Evolutionary conservation across 2,329 filamentous ascomycete species (phyloP).

Genomic region (Lizonia empirigonia): DNA sequence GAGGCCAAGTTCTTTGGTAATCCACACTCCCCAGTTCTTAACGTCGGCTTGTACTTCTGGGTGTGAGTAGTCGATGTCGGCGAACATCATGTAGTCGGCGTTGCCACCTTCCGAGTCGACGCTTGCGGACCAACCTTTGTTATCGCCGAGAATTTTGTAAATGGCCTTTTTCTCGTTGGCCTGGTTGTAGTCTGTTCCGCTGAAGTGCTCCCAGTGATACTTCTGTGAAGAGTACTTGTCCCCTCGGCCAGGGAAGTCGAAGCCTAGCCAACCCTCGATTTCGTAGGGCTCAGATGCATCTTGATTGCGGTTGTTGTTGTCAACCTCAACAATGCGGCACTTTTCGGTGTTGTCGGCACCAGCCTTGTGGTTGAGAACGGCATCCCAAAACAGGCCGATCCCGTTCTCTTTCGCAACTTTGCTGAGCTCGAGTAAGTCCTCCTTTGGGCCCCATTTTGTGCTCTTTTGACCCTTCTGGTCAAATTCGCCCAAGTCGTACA

Average conservation of each 20-base stretch:
- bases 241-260: slow-evolving; percentile 67
- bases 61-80: slow-evolving; percentile 67
- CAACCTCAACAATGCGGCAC: slow-evolving; percentile 67
- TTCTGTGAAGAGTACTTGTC: slow-evolving; percentile 65
- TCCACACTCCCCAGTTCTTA: slow-evolving; percentile 69
- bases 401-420: slow-evolving; percentile 58
- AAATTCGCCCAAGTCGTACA: slow-evolving; percentile 74
- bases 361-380: slow-evolving; percentile 74
- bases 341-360: slow-evolving; percentile 69
- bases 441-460: slow-evolving; percentile 73
- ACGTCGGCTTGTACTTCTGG: slow-evolving; percentile 68
- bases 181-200: slow-evolving; percentile 70
- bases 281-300: slow-evolving; percentile 62
- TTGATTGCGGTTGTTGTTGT: slow-evolving; percentile 62
- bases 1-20: slow-evolving; percentile 64
- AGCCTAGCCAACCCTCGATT: slow-evolving; percentile 72
- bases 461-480: slow-evolving; percentile 67
- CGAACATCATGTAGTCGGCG: slow-evolving; percentile 73
- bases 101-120: slow-evolving; percentile 71
- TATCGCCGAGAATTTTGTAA: slow-evolving; percentile 67
- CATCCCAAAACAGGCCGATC: slow-evolving; percentile 69
- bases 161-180: slow-evolving; percentile 63
- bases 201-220: slow-evolving; percentile 72
- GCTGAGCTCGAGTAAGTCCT: slow-evolving; percentile 63
- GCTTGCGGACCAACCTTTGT: slow-evolving; percentile 67